These are phyloP conservation scores for Lipomyces yamanashiensis DNA, from an alignment of 805 yeast species.

Conservation along the genomic window DNA sequence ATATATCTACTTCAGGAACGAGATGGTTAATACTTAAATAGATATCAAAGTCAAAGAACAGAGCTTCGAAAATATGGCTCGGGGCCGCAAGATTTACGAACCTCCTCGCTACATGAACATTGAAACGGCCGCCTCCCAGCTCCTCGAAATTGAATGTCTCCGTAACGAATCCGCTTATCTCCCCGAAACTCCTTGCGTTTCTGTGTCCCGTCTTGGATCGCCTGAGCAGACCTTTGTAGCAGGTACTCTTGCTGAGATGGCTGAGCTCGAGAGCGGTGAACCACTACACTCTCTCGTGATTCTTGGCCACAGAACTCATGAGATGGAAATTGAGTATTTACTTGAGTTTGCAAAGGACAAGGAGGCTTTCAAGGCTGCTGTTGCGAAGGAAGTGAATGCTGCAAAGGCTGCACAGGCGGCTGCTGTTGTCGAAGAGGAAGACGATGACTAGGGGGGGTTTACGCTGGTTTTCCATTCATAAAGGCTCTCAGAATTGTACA, in stretches of 20 bases:
- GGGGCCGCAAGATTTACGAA: slow-evolving; percentile 89
- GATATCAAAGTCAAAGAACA: slow-evolving; percentile 96
- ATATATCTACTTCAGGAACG: neutral
- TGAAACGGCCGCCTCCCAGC: slow-evolving; percentile 83
- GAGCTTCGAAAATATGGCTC: slow-evolving; percentile 88
- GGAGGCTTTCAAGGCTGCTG: slow-evolving; percentile 54
- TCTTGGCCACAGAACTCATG: slow-evolving; percentile 91
- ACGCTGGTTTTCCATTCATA: neutral
- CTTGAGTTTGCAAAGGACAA: slow-evolving; percentile 72
- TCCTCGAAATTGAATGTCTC: slow-evolving; percentile 82
- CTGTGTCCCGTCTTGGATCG: slow-evolving; percentile 89
- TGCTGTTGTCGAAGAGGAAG: slow-evolving; percentile 20
- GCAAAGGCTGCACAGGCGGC: slow-evolving; percentile 14
- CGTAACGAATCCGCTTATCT: slow-evolving; percentile 81
- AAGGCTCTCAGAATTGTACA: neutral
- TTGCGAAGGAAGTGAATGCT: slow-evolving; percentile 47
- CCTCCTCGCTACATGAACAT: slow-evolving; percentile 97
- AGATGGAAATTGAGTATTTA: slow-evolving; percentile 84
- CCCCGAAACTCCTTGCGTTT: slow-evolving; percentile 88
- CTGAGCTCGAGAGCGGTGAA: slow-evolving; percentile 87
- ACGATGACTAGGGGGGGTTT: slow-evolving; percentile 13
- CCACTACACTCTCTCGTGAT: slow-evolving; percentile 91
- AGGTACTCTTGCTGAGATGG: slow-evolving; percentile 76
- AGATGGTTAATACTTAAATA: neutral
- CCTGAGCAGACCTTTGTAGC: slow-evolving; percentile 82